Base-by-base conservation (phyloP, 139 green algal genomes). In the Micractinium sp. region DNA sequence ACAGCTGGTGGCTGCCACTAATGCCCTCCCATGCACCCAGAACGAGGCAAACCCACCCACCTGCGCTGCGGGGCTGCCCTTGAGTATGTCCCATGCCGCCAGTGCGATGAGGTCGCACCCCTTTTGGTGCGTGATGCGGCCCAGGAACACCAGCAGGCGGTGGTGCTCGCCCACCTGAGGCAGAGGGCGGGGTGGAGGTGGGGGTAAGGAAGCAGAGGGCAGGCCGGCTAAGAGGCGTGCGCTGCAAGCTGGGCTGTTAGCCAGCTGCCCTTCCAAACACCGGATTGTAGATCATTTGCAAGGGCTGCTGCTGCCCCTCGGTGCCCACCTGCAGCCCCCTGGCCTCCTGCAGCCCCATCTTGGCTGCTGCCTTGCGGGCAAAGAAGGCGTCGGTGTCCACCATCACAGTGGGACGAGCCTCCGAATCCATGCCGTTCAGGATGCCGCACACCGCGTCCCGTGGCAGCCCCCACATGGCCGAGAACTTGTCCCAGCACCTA, bases 41-140 rank as follows among this genome's bases (percentile, higher is more conserved):
- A n/a, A n/a, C n/a, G n/a, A n/a, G n/a, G n/a, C n/a, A n/a, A n/a
- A n/a, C n/a, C 20, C 4, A n/a, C 69, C 23, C 73, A 79, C 38
- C 76, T 82, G 76, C 19, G 76, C 76, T 22, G 29, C 29, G 76
- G 22, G 76, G 38, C 31, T 60, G 36, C 18, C 33, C 33, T 84
- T 74, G 63, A 93, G 61, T 14, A 93, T 82, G 7, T 53, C 33
- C 0, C 71, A 33, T 13, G 85, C 88, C 5, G 89, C 91, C 25
- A 71, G 76, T 23, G 41, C 91, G 27, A 93, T 89, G 47, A 93
- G 60, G 60, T 93, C 91, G 12, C 89, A 87, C 66, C 91, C 91
- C 81, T 93, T 93, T 82, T 93, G 91, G 73, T 93, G 89, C 14
- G 91, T 93, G 22, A 93, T 77, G 29, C 91, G 90, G 25, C 91